Conservation (phyloP, 257 asterid genomes). For the Parsonsia alboflavescens region DNA sequence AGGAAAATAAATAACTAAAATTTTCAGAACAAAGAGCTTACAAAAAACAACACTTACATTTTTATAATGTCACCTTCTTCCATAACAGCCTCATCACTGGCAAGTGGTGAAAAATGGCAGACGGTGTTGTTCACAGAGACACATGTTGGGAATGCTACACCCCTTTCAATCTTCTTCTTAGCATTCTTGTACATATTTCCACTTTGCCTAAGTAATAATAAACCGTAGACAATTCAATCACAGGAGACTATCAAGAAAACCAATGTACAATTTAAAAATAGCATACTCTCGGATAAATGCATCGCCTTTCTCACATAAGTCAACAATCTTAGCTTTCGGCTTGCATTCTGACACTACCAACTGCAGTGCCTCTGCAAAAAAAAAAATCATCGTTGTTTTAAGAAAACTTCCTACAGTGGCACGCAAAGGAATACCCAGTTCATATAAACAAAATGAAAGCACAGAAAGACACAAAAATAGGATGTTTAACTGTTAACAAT, state of each 20-base stretch:
- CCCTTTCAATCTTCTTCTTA: constrained; percentile 79
- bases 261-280: constrained; percentile 7
- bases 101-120: constrained; percentile 80
- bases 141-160: constrained; percentile 86
- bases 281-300: constrained; percentile 60
- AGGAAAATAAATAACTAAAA: background rate
- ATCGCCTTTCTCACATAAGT: constrained; percentile 77
- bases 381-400: background rate
- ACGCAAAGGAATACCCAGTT: background rate
- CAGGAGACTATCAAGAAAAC: background rate
- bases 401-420: background rate
- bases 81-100: constrained; percentile 55
- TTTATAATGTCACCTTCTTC: constrained; percentile 69
- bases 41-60: constrained; percentile 32
- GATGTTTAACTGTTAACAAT: constrained; percentile 51
- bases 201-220: constrained; percentile 41
- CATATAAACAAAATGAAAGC: background rate
- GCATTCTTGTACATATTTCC: constrained; percentile 81
- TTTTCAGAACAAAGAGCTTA: background rate
- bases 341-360: constrained; percentile 65
- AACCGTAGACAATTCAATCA: background rate
- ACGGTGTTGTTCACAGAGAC: constrained; percentile 65
- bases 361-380: constrained; percentile 75
- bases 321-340: constrained; percentile 73
- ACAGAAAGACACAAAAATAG: background rate